phyloP scores from a whole-genome alignment of 805 yeast species.

The Danielia oregonensis region DNA sequence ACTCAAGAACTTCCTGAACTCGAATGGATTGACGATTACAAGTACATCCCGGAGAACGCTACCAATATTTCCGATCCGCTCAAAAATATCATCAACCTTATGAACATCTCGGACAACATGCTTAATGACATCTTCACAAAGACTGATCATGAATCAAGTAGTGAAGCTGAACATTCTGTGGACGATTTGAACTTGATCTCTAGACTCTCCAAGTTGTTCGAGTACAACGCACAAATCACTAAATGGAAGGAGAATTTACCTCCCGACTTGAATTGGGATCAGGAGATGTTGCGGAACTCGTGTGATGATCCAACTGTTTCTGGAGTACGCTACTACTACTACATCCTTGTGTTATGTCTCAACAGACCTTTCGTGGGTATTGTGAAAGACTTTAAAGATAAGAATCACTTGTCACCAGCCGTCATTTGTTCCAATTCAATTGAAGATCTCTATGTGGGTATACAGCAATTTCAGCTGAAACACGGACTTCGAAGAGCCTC shows the following conservation, averaged over 20 bases:
- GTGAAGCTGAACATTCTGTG: constrained; percentile 14
- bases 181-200: constrained; percentile 44
- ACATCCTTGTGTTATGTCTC: constrained; percentile 53
- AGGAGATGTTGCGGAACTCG: constrained; percentile 31
- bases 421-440: constrained; percentile 37
- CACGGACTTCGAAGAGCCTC: constrained; percentile 44
- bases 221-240: constrained; percentile 48
- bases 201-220: constrained; percentile 32
- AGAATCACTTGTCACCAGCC: constrained; percentile 28
- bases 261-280: constrained; percentile 47
- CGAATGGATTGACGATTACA: constrained; percentile 59
- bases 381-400: constrained; percentile 11
- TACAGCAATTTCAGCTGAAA: constrained; percentile 30
- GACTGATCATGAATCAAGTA: constrained; percentile 22
- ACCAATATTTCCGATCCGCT: constrained; percentile 43
- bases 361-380: constrained; percentile 57
- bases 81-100: constrained; percentile 38
- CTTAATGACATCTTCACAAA: constrained; percentile 43
- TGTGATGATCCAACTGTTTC: constrained; percentile 54
- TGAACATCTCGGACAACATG: constrained; percentile 43
- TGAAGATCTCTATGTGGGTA: constrained; percentile 38
- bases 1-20: constrained; percentile 58
- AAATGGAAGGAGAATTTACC: constrained; percentile 53
- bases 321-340: constrained; percentile 54
- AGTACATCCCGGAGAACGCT: constrained; percentile 28